Percentiles rank a stretch among this genome's conserved stretches.
Evolutionary conservation across 108 stramenopile genomes (phyloP).

Genomic region (Licmophora abbreviata): DNA sequence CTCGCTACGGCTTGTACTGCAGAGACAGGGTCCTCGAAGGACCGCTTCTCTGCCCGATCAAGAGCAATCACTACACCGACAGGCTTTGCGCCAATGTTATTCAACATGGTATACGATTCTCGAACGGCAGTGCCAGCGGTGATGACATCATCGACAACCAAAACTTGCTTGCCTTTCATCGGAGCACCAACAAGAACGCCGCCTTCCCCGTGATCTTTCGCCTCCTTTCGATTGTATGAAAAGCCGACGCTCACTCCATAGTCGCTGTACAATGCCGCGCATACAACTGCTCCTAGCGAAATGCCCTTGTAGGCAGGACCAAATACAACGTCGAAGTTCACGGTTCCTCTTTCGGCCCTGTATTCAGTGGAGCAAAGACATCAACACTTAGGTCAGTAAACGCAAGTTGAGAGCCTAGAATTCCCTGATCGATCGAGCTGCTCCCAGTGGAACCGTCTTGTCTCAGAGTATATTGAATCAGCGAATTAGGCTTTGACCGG

Average conservation of each 20-base stretch:
- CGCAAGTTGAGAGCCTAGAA: neutral
- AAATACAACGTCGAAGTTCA: conserved; percentile 93
- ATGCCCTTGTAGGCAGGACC: conserved; percentile 99
- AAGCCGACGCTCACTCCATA: conserved; percentile 82
- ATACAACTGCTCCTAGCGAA: conserved; percentile 90
- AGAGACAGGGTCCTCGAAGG: conserved; percentile 71
- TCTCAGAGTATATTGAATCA: conserved; percentile 69
- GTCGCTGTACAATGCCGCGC: conserved; percentile 79
- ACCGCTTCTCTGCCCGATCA: conserved; percentile 90
- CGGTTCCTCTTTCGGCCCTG: conserved; percentile 43
- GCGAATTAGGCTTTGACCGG: conserved; percentile 69
- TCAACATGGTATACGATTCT: conserved; percentile 82
- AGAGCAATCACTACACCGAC: conserved; percentile 92
- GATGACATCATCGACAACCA: conserved; percentile 98
- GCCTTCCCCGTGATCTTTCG: conserved; percentile 99
- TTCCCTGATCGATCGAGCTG: neutral
- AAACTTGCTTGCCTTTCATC: conserved; percentile 83
- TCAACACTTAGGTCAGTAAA: neutral
- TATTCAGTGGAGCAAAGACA: conserved; percentile 4
- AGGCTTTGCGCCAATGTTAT: conserved; percentile 65
- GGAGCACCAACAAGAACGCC: conserved; percentile 90
- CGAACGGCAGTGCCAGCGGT: conserved; percentile 98
- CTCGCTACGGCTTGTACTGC: conserved; percentile 87
- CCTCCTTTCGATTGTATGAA: conserved; percentile 98
- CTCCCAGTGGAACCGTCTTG: conserved; percentile 3